Evolutionary conservation across 192 early-diverging fungal species (phyloP).

Genomic region (Backusella mclennaniae): DNA sequence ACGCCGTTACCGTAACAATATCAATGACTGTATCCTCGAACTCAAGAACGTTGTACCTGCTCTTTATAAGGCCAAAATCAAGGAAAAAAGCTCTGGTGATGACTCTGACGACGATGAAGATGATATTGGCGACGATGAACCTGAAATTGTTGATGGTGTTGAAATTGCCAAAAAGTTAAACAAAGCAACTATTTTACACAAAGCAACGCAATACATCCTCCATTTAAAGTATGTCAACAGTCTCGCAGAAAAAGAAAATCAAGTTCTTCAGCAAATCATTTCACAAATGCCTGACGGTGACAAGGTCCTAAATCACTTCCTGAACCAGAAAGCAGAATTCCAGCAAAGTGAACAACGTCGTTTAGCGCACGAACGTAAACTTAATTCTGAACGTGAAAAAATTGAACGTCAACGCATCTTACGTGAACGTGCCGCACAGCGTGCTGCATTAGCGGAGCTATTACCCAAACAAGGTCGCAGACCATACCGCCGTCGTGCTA

Average conservation of each 20-base stretch:
- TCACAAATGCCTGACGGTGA: constrained; percentile 43
- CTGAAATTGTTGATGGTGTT: constrained; percentile 72
- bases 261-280: constrained; percentile 39
- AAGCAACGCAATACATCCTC: constrained; percentile 88
- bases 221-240: constrained; percentile 45
- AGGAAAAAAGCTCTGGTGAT: constrained; percentile 42
- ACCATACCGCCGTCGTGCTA: constrained; percentile 11
- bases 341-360: constrained; percentile 11
- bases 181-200: constrained; percentile 90
- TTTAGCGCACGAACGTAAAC: constrained; percentile 8
- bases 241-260: constrained; percentile 43
- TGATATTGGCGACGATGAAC: constrained; percentile 45
- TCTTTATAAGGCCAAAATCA: constrained; percentile 52
- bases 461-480: constrained; percentile 7
- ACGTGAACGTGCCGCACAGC: constrained; percentile 21
- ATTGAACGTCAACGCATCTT: constrained; percentile 16
- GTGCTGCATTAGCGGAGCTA: constrained; percentile 21
- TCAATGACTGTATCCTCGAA: constrained; percentile 90
- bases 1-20: constrained; percentile 90
- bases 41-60: constrained; percentile 83
- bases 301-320: constrained; percentile 28
- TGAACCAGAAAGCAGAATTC: neutral
- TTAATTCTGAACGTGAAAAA: neutral
- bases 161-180: constrained; percentile 82
- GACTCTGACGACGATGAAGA: constrained; percentile 31